Evolutionary conservation across 768 basidiomycete genomes (phyloP), one percentile per base, ranked within the genome.

Genomic region (Boletus rubescentipes): DNA sequence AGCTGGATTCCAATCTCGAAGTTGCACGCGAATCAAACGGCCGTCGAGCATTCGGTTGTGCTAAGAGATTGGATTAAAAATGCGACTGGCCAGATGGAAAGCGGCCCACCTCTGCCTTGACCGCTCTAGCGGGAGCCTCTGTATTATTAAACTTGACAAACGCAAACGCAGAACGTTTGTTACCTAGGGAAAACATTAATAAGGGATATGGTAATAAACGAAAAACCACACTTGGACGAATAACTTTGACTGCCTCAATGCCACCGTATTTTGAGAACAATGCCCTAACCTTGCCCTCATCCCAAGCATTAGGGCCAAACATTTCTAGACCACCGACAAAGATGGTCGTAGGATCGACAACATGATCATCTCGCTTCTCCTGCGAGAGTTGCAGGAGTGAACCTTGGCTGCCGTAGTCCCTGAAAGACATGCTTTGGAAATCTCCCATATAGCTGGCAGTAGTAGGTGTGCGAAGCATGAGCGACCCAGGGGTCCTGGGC

Each of bases 261-360:
- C 79, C 78, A 10, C 84, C 86, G 61, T 84, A 91, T 62, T 76
- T 78, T 20, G 75, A 73, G 64, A 92, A 92, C 42, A 87, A 74
- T 8, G 66, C 63, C 30, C 69, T 73, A 32, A 92, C 74, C 57
- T 79, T 85, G 9, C 74, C 75, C 63, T 91, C 88, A 41, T 84
- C 79, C 90, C 89, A 91, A 8, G 81, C 80, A 26, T 75, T 74
- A 3, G 82, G 76, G 6, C 84, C 85, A 60, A 75, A 77, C 63
- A 82, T 79, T 60, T 87, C 84, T 40, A 92, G 75, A 5, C 88
- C 88, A 8, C 90, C 89, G 29, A 91, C 86, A 65, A 91, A 91
- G 29, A 92, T 74, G 2, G 87, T 84, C 3, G 77, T 82, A 0
- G 84, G 85, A 64, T 91, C 87, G 14, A 85, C 66, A 21, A 79